Percentiles rank a stretch among this genome's conserved stretches.
Evolutionary conservation across 176 grass and related monocot species (phyloP).

Genomic region (Rhipidocladum racemiflorum): DNA sequence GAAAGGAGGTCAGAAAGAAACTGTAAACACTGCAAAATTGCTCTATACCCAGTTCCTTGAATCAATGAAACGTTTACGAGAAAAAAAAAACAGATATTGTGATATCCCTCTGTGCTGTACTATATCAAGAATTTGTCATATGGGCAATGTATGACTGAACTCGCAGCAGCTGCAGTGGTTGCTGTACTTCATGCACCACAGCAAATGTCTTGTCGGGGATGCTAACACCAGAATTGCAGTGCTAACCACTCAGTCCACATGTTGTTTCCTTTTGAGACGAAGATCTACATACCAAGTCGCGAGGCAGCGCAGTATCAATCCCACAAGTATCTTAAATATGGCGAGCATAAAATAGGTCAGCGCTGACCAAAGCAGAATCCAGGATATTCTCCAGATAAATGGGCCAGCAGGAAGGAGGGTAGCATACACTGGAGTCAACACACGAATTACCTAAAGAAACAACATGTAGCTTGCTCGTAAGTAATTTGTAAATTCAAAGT

Average conservation of each 20-base stretch:
- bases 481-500: conserved; percentile 12
- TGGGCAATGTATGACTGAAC: conserved; percentile 2
- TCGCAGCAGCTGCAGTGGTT: conserved; percentile 24
- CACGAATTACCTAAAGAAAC: conserved; percentile 76
- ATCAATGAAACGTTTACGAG: background rate
- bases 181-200: conserved; percentile 35
- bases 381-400: conserved; percentile 72
- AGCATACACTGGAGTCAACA: conserved; percentile 82
- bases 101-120: conserved; percentile 31
- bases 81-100: background rate
- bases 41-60: conserved; percentile 32
- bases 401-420: conserved; percentile 69
- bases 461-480: background rate
- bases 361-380: conserved; percentile 75
- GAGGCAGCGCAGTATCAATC: conserved; percentile 63
- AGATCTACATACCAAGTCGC: conserved; percentile 90
- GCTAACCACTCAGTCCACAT: conserved; percentile 58
- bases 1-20: conserved; percentile 4
- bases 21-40: conserved; percentile 31
- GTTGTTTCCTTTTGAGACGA: conserved; percentile 73
- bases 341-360: conserved; percentile 88
- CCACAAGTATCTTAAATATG: conserved; percentile 84
- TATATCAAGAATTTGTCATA: conserved; percentile 1
- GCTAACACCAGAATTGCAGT: background rate
- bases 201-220: conserved; percentile 9